Percentiles rank a stretch among this genome's conserved stretches.
Evolutionary conservation across 345 rosid species (phyloP).

Genomic region (Citrus sinensis): DVS_A1.0 CM039166.1:20034501-20035000

Average conservation of each 20-base stretch:
- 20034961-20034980: conserved; percentile 38
- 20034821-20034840: conserved; percentile 35
- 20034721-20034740: not conserved
- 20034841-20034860: conserved; percentile 19
- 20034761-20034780: conserved; percentile 18
- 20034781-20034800: conserved; percentile 33
- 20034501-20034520: conserved; percentile 31
- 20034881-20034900: conserved; percentile 18
- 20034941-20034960: conserved; percentile 36
- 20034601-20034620: conserved; percentile 34
- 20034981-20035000: conserved; percentile 31
- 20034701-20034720: not conserved
- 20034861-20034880: conserved; percentile 12
- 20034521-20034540: conserved; percentile 35
- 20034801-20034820: conserved; percentile 32
- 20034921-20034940: conserved; percentile 21
- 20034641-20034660: not conserved
- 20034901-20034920: conserved; percentile 37
- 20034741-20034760: not conserved
- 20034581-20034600: conserved; percentile 44
- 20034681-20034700: not conserved
- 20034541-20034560: conserved; percentile 44
- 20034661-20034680: not conserved
- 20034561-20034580: conserved; percentile 38
- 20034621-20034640: conserved; percentile 29